These are phyloP conservation scores for Pyronema domesticum DNA, from an alignment of 495 filamentous ascomycete genomes.

Conservation along the genomic window DNA sequence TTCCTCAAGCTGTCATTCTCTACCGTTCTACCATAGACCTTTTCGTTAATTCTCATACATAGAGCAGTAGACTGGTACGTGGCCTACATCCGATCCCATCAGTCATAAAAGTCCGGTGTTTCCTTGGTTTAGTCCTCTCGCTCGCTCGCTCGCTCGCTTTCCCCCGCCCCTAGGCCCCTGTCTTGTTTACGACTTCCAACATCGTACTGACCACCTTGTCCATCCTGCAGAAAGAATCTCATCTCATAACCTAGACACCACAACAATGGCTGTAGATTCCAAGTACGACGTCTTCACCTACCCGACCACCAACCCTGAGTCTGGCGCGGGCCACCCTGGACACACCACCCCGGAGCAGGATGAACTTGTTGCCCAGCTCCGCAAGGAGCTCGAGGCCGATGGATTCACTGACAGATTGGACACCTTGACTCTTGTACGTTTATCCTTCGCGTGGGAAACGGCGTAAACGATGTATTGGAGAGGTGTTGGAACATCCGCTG, in stretches of 20 bases:
- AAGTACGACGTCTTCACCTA: slow-evolving; percentile 94
- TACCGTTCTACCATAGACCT: too few relatives aligned
- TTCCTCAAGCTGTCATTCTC: too few relatives aligned
- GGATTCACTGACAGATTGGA: slow-evolving; percentile 74
- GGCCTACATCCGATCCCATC: too few relatives aligned
- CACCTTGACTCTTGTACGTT: slow-evolving; percentile 62
- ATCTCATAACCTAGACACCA: neutral
- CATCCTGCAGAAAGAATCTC: neutral
- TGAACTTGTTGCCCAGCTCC: slow-evolving; percentile 71
- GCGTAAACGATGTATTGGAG: neutral
- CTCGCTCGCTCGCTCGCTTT: too few relatives aligned
- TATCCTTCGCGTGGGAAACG: neutral
- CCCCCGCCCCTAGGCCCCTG: too few relatives aligned
- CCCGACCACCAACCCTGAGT: slow-evolving; percentile 54
- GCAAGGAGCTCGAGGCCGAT: slow-evolving; percentile 60
- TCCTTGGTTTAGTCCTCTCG: too few relatives aligned
- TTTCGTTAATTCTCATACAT: too few relatives aligned
- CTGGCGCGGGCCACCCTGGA: slow-evolving; percentile 64
- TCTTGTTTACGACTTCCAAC: too few relatives aligned
- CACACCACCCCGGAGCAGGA: slow-evolving; percentile 74
- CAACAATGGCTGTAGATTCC: slow-evolving; percentile 1
- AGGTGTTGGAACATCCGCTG: neutral
- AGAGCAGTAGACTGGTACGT: too few relatives aligned
- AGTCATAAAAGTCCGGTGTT: too few relatives aligned
- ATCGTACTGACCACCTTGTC: too few relatives aligned